Evolutionary conservation across 2,329 filamentous ascomycete genomes (phyloP).

Genomic region (Scedosporium dehoogii): DNA sequence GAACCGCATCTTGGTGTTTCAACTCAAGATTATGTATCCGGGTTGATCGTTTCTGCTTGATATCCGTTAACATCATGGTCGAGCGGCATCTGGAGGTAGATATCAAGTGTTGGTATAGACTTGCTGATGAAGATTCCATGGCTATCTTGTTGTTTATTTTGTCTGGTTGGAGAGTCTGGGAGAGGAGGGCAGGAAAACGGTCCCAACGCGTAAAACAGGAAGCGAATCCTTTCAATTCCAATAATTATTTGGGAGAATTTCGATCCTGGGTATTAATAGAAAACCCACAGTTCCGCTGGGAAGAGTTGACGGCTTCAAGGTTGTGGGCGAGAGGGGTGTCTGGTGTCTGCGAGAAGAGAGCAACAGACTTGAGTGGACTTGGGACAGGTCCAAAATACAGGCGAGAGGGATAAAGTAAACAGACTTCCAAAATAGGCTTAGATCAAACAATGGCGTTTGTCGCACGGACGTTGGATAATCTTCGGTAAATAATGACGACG

Average conservation of each 20-base stretch:
- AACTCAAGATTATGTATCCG: constrained; percentile 53
- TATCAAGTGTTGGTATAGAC: constrained; percentile 16
- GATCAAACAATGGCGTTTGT: background rate
- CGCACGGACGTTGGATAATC: background rate
- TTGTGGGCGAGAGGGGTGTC: background rate
- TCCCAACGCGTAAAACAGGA: constrained; percentile 9
- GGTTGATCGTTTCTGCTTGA: constrained; percentile 11
- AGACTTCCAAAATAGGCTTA: constrained; percentile 5
- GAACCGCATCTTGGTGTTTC: constrained; percentile 55
- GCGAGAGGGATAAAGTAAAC: constrained; percentile 2
- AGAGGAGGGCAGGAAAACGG: constrained; percentile 6
- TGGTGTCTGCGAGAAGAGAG: background rate
- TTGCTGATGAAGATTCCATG: constrained; percentile 18
- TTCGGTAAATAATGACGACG: background rate
- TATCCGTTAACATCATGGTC: constrained; percentile 15
- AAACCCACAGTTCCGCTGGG: background rate
- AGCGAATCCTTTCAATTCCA: background rate
- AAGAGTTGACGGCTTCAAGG: background rate
- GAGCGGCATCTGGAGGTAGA: constrained; percentile 10
- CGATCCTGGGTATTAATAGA: background rate
- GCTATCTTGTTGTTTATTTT: constrained; percentile 9
- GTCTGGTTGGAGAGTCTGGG: constrained; percentile 10
- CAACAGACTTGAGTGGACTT: constrained; percentile 9
- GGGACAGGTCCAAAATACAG: background rate
- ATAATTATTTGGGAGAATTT: background rate